Conservation (phyloP, 2,329 filamentous ascomycete species). For the Alternaria brassicae region DNA sequence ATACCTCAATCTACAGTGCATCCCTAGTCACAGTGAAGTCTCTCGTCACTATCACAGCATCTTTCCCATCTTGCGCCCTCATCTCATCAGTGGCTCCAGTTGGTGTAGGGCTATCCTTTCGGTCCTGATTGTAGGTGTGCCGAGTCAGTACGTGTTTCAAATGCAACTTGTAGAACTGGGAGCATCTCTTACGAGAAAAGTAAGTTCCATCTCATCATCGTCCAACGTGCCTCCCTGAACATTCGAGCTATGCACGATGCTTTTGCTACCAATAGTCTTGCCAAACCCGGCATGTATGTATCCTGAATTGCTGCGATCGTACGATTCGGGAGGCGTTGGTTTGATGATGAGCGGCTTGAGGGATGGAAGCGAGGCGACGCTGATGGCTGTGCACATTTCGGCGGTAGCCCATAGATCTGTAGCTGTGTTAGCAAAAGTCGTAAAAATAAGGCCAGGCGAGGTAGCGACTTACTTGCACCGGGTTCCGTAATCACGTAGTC, state of each 20-base stretch:
- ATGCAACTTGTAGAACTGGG: background rate
- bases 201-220: constrained; percentile 30
- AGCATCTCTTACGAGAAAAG: constrained; percentile 6
- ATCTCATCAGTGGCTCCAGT: constrained; percentile 12
- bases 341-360: constrained; percentile 28
- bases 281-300: constrained; percentile 12
- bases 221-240: constrained; percentile 18
- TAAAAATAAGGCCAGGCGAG: background rate
- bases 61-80: constrained; percentile 17
- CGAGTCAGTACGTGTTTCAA: background rate
- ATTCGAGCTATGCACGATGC: constrained; percentile 8
- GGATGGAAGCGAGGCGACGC: constrained; percentile 30
- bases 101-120: constrained; percentile 14
- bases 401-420: constrained; percentile 33
- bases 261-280: background rate
- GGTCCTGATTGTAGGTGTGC: constrained; percentile 9
- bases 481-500: constrained; percentile 27
- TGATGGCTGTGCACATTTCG: constrained; percentile 31
- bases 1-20: background rate
- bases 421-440: background rate
- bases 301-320: constrained; percentile 23
- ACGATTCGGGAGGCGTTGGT: constrained; percentile 4
- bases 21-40: constrained; percentile 23
- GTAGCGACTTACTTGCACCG: constrained; percentile 24
- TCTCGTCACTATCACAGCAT: constrained; percentile 25